Base-by-base conservation (phyloP, 2,329 filamentous ascomycete species). In the Rutstroemia sp. region DNA sequence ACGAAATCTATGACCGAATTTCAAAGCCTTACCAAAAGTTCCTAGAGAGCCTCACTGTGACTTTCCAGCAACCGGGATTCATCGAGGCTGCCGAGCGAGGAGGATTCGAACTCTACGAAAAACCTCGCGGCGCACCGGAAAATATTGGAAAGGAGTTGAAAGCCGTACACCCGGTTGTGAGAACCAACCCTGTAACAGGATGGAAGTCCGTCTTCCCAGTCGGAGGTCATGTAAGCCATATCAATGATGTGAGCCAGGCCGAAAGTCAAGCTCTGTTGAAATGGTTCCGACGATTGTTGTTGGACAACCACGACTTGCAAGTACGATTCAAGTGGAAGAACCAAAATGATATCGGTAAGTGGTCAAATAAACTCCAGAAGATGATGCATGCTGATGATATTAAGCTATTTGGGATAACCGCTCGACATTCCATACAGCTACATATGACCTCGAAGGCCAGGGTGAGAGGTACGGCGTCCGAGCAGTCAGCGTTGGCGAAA, bases 1-100 rank as follows among this genome's bases (percentile, higher is more conserved):
- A 86, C 65, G 83, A 87, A 62, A 70, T 86, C 10, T 87, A 85
- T 64, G 84, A 88, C 63, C 77, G 81, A 18, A 74, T 88, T 56
- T 83, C 79, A 2, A 70, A 72, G 1, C 72, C 79, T 0, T 79
- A 79, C 51, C 80, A 80, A 58, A 71, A 71, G 23, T 85, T 86
- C 67, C 74, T 86, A 27, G 82, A 86, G 54, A 68, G 70, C 0
- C 69, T 86, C 7, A 85, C 80, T 0, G 83, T 77, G 3, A 81
- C 78, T 0, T 77, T 75, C 59, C 74, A 58, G 72, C 73, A 78
- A 62, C 77, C 79, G 0, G 67, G 69, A 1, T 84, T 82, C 69
- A 73, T 73, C 56, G 69, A 77, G 16, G 71, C 76, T 7, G 79
- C 79, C 0, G 69, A 71, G 5, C 62, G 64, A 4, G 72, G 75